These are phyloP conservation scores for Talaromyces nanjingensis DNA, from an alignment of 495 filamentous ascomycete genomes.

Conservation along the genomic window DNA sequence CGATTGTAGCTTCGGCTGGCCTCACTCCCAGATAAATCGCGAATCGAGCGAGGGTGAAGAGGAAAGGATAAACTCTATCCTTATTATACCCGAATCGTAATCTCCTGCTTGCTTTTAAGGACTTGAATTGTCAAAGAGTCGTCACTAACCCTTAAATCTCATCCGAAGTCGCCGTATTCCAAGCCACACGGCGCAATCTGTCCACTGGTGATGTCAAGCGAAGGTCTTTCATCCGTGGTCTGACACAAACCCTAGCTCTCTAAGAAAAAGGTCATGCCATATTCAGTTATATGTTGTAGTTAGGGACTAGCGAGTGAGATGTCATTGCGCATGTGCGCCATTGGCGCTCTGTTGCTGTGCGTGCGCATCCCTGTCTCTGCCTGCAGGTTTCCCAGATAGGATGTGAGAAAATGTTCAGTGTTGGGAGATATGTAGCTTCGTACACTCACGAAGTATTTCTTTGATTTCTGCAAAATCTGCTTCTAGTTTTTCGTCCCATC, in stretches of 20 bases:
- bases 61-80: neutral
- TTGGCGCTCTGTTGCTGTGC: neutral
- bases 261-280: neutral
- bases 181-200: neutral
- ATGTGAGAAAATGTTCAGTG: neutral
- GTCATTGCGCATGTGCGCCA: neutral
- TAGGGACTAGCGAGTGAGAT: neutral
- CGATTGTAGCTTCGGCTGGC: neutral
- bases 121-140: neutral
- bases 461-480: neutral
- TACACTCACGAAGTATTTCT: conserved; percentile 2
- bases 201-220: neutral
- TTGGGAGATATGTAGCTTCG: neutral
- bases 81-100: neutral
- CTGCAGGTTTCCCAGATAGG: neutral
- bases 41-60: neutral
- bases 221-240: neutral
- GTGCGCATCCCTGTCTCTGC: neutral
- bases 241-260: neutral
- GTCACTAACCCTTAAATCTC: neutral
- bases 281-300: neutral
- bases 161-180: neutral
- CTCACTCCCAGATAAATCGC: neutral
- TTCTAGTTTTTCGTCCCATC: conserved; percentile 1
- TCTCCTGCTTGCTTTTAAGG: neutral